Conservation (phyloP, 306 rosid species). For the Lathyrus oleraceus region DNA sequence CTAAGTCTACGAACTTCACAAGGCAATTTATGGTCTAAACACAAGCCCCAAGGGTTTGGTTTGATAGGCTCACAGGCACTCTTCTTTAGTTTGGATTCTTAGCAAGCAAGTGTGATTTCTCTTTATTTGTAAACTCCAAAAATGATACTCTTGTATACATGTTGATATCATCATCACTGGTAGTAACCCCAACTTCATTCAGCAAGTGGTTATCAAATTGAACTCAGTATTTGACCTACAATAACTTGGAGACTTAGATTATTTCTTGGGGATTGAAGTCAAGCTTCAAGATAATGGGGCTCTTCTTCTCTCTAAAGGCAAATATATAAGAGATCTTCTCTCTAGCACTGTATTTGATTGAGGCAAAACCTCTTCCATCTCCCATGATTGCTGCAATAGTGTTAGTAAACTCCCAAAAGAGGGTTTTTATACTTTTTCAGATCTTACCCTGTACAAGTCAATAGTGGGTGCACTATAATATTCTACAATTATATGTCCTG, state of each 20-base stretch:
- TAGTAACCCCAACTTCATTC: not conserved
- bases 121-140: not conserved
- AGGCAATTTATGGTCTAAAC: not conserved
- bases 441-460: not conserved
- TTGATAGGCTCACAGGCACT: no score
- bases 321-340: not conserved
- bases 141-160: not conserved
- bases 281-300: not conserved
- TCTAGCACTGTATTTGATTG: not conserved
- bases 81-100: not conserved
- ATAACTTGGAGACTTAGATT: not conserved
- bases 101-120: not conserved
- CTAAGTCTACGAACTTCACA: not conserved
- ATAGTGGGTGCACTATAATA: not conserved
- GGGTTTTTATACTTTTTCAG: not conserved
- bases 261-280: not conserved
- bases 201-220: not conserved
- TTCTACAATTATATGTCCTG: not conserved
- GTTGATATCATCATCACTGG: not conserved
- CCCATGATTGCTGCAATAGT: not conserved
- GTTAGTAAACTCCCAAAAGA: not conserved
- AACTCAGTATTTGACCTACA: no score
- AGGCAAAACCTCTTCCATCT: not conserved
- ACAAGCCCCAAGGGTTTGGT: no score
- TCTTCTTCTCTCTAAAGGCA: not conserved